Conservation (phyloP, 1,139 yeast species). For the Eremothecium sinecaudum region DNA sequence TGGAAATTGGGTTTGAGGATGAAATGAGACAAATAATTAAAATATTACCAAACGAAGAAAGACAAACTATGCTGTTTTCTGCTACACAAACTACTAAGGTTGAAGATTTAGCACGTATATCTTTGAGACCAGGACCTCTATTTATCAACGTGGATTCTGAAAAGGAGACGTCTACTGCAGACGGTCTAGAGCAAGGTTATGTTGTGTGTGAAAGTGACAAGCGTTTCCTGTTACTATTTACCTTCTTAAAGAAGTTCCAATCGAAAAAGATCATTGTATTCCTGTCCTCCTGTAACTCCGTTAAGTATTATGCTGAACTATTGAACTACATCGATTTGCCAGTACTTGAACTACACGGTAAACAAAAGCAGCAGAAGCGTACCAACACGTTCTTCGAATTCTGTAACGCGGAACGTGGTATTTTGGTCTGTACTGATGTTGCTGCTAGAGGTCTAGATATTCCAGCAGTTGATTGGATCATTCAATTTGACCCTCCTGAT, state of each 20-base stretch:
- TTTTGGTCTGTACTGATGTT: conserved; percentile 88
- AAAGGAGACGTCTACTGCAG: conserved; percentile 79
- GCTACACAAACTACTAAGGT: conserved; percentile 99
- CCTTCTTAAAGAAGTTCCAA: conserved; percentile 82
- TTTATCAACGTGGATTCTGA: conserved; percentile 90
- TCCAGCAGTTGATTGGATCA: conserved; percentile 95
- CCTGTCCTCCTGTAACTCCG: conserved; percentile 92
- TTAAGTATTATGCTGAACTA: conserved; percentile 88
- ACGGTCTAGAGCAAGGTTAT: conserved; percentile 95
- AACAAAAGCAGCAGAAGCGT: conserved; percentile 96
- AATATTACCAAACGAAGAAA: conserved; percentile 83
- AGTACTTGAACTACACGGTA: conserved; percentile 91
- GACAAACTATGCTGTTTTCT: conserved; percentile 95
- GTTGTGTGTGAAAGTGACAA: conserved; percentile 96
- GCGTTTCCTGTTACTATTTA: conserved; percentile 78
- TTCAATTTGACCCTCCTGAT: conserved; percentile 97
- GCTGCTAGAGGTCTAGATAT: conserved; percentile 98
- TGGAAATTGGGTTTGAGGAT: conserved; percentile 96
- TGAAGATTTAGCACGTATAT: conserved; percentile 94
- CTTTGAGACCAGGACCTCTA: conserved; percentile 88
- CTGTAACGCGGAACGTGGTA: conserved; percentile 93
- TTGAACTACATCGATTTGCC: conserved; percentile 93
- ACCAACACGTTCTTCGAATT: conserved; percentile 96
- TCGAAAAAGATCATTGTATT: conserved; percentile 92
- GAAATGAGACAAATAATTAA: conserved; percentile 96